Base-by-base conservation (phyloP, 306 rosid species). In the Erythrophleum fordii region DNA sequence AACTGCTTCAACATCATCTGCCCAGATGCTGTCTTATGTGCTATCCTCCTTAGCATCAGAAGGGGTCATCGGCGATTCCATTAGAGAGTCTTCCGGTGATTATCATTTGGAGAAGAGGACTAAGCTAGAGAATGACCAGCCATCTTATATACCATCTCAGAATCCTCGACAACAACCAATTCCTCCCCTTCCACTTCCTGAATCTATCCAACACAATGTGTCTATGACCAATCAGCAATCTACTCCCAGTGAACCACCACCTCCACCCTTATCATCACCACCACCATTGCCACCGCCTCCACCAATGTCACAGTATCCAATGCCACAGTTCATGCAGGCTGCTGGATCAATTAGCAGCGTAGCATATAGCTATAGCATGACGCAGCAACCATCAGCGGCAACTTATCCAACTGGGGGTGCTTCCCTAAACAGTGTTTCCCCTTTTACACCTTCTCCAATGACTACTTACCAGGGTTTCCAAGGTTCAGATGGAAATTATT, bases 1-100 rank as follows among this genome's bases (percentile, higher is more conserved):
- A 61, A 90, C 99, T 2, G 98, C 97, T 22, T 95, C 99, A 3
- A 93, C 98, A 37, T 93, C 98, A 80, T 95, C 99, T 0, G 98
- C 90, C 16, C 90, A 95, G 85, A 92, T 95, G 99, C 93, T 95
- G 69, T 90, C 99, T 23, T 95, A 85, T 81, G 99, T 93, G 85
- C 88, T 95, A 28, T 95, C 99, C 74, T 93, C 99, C 42, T 81
- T 95, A 64, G 98, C 99, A 46, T 95, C 99, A 16, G 99, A 95
- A 87, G 97, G 99, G 13, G 94, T 95, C 72, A 89, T 95, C 26
- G 86, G 96, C 72, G 91, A 88, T 65, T 78, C 88, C 6, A 61
- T 76, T 37, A 89, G 87, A 53, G 97, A 92, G 75, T 81, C 95
- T 44, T 67, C 98, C 7, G 80, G 81, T 8, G 93, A 89, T 29